A percentile compares a stretch with the other conserved stretches of the same genome.
Evolutionary conservation across 164 flowering plant genomes (phyloP).

Genomic region (Kingdonia uniflora): DNA sequence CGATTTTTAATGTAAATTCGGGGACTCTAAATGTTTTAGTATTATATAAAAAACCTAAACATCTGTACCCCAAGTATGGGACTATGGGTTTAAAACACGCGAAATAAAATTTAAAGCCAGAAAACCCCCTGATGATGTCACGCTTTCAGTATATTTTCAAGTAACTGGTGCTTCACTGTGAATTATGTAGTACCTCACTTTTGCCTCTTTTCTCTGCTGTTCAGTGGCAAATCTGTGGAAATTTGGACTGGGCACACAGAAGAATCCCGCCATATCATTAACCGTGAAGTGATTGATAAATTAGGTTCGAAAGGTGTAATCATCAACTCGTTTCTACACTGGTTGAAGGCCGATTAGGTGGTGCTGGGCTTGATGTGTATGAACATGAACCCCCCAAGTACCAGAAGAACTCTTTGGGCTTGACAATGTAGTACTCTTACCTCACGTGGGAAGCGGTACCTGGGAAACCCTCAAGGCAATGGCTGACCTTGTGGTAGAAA

Average conservation of each 20-base stretch:
- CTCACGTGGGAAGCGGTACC: slow-evolving; percentile 40
- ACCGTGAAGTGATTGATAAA: slow-evolving; percentile 67
- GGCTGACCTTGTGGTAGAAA: slow-evolving; percentile 41
- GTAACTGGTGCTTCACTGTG: no score
- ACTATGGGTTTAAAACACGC: no score
- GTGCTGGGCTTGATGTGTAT: slow-evolving; percentile 58
- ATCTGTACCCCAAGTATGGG: no score
- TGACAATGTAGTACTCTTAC: slow-evolving; percentile 39
- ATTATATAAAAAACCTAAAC: no score
- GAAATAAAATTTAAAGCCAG: no score
- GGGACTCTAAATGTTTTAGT: no score
- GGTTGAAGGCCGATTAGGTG: slow-evolving; percentile 49
- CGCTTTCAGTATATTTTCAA: no score
- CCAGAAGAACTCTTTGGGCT: slow-evolving; percentile 34
- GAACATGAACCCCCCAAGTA: slow-evolving; percentile 41
- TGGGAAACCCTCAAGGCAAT: slow-evolving; percentile 31
- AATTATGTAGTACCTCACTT: no score
- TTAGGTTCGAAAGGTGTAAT: slow-evolving; percentile 65
- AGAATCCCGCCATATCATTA: slow-evolving; percentile 62
- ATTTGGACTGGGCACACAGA: slow-evolving; percentile 71
- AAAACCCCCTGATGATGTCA: no score
- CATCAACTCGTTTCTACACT: slow-evolving; percentile 54
- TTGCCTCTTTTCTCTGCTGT: slow-evolving; percentile 31
- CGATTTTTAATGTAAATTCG: no score
- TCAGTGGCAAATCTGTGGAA: slow-evolving; percentile 62